Conservation (phyloP, 2,329 filamentous ascomycete species). For the Byssochlamys sp. region DNA sequence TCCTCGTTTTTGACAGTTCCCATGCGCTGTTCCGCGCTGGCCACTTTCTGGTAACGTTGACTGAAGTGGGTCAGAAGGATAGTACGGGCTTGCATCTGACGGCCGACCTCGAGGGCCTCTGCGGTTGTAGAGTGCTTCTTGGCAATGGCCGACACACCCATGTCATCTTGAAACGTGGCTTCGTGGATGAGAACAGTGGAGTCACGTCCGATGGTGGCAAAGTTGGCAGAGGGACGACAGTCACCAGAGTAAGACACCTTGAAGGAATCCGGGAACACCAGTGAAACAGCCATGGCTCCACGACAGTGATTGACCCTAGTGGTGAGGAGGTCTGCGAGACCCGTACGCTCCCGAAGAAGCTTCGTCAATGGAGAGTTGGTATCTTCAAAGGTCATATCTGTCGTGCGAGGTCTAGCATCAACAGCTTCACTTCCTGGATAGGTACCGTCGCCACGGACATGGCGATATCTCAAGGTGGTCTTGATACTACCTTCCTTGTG, state of each 20-base stretch:
- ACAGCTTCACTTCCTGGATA: constrained; percentile 11
- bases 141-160: constrained; percentile 63
- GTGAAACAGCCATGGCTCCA: constrained; percentile 62
- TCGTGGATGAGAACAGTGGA: constrained; percentile 86
- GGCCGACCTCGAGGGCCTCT: constrained; percentile 72
- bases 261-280: constrained; percentile 70
- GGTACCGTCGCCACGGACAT: constrained; percentile 18
- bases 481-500: constrained; percentile 11
- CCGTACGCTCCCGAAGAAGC: constrained; percentile 43
- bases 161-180: constrained; percentile 86
- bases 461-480: constrained; percentile 21
- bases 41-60: constrained; percentile 75
- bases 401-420: constrained; percentile 8
- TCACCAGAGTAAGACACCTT: constrained; percentile 91
- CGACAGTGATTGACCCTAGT: constrained; percentile 68
- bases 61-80: constrained; percentile 89
- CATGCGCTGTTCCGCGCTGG: constrained; percentile 37
- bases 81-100: constrained; percentile 66
- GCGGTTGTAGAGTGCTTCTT: constrained; percentile 87
- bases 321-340: constrained; percentile 58
- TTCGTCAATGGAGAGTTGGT: constrained; percentile 20
- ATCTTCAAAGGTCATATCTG: constrained; percentile 18
- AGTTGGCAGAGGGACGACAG: constrained; percentile 66
- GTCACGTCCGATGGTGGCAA: constrained; percentile 60
- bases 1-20: constrained; percentile 6